These are phyloP conservation scores for Peronospora farinosa DNA, from an alignment of 352 stramenopile species.

Conservation along the genomic window DNA sequence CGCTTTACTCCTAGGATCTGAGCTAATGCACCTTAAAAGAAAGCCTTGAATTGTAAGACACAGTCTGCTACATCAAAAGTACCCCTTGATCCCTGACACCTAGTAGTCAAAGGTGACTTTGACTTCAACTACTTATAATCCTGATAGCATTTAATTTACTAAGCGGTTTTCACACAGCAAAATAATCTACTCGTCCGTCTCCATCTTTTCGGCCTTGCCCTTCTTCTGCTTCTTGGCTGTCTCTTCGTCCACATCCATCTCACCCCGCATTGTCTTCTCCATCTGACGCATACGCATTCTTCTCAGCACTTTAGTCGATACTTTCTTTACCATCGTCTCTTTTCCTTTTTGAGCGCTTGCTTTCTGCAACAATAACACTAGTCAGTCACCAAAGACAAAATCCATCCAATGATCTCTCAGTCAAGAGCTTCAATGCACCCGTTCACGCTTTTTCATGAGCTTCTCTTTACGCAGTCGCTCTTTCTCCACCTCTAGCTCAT, in stretches of 20 bases:
- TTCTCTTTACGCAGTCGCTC: slow-evolving; percentile 69
- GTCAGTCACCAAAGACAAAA: background rate
- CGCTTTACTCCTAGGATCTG: slow-evolving; percentile 39
- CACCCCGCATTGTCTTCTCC: slow-evolving; percentile 48
- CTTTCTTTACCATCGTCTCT: slow-evolving; percentile 64
- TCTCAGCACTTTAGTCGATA: slow-evolving; percentile 64
- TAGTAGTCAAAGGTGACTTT: background rate
- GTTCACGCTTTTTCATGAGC: slow-evolving; percentile 63
- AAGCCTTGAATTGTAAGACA: slow-evolving; percentile 6
- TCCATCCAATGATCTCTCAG: background rate
- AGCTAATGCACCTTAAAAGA: slow-evolving; percentile 29
- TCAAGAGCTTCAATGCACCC: slow-evolving; percentile 26
- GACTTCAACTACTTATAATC: too few species aligned
- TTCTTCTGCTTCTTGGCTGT: slow-evolving; percentile 20
- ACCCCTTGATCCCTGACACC: background rate
- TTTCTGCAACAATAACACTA: slow-evolving; percentile 28
- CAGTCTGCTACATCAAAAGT: slow-evolving; percentile 1
- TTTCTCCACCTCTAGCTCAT: slow-evolving; percentile 71
- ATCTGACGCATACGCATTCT: slow-evolving; percentile 54
- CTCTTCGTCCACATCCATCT: slow-evolving; percentile 36
- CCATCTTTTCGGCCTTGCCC: slow-evolving; percentile 43
- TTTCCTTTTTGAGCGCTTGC: slow-evolving; percentile 38
- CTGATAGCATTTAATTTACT: too few species aligned
- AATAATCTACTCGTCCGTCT: slow-evolving; percentile 56
- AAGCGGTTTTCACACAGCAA: too few species aligned